Base-by-base conservation (phyloP, 257 asterid genomes). In the Vinca minor region DNA sequence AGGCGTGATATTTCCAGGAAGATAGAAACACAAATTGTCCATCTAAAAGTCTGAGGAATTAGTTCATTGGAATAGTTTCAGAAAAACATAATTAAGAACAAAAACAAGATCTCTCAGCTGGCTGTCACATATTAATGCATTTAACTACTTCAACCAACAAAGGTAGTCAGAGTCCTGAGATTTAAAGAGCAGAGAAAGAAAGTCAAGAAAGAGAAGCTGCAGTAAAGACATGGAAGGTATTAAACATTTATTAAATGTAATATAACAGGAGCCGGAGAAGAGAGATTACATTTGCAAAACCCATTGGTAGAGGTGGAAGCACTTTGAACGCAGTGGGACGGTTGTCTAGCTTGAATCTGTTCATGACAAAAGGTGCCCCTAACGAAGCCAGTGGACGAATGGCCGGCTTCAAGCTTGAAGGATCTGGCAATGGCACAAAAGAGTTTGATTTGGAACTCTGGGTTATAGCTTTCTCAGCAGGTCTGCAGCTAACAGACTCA, bases 281-380 rank as follows among this genome's bases (percentile, higher is more conserved):
- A 70, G 75, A 76, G 49, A 68, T 86, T 81, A 93, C 96, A 64
- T 83, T 76, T 60, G 87, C 88, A 66, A 93, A 87, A 69, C 86
- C 92, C 64, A 81, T 65, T 6, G 99, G 99, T 35, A 93, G 76
- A 58, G 97, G 97, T 14, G 94, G 76, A 69, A 75, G 67, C 64
- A 93, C 78, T 71, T 76, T 87, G 87, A 93, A 89, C 49, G 88
- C 60, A n/a, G 90, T 84, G 70, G 99, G 91, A 4, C 96, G 94
- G 83, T 89, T 89, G 83, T 93, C 99, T 75, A 89, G 84, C 80
- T 84, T 89, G 83, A 79, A 89, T 76, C 96, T 89, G 75, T 83
- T 87, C 63, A 64, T 76, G 67, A 68, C 72, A 57, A 81, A 78
- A 25, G 91, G 89, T 68, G 78, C 67, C 69, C 87, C 91, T 17